Percentiles rank a stretch among this genome's conserved stretches.
Conservation (phyloP, 352 stramenopile genomes). For the Globisporangium parvum region DNA sequence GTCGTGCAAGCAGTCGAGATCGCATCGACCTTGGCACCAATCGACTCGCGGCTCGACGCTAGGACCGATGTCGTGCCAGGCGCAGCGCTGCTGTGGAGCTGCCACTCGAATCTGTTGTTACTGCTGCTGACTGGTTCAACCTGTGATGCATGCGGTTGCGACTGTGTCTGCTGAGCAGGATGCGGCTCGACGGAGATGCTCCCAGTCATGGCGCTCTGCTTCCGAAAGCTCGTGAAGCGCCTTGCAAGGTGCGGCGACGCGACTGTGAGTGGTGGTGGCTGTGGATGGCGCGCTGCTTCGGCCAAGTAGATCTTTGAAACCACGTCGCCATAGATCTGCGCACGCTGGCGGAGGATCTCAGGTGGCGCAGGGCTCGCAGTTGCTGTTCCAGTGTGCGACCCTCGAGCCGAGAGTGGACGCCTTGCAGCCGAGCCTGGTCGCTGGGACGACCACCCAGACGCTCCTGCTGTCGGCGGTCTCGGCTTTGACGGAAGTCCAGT, state of each 20-base stretch:
- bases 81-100: slow-evolving; percentile 1
- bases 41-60: background rate
- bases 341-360: slow-evolving; percentile 35
- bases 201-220: slow-evolving; percentile 5
- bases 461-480: slow-evolving; percentile 1
- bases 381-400: background rate
- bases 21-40: slow-evolving; percentile 4
- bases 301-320: slow-evolving; percentile 40
- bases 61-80: background rate
- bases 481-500: slow-evolving; percentile 5
- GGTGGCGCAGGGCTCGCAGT: slow-evolving; percentile 8
- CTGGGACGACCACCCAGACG: background rate
- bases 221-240: slow-evolving; percentile 24
- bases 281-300: slow-evolving; percentile 8
- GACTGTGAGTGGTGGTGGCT: background rate
- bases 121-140: background rate
- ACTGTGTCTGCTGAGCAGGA: background rate
- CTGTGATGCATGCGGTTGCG: background rate
- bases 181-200: background rate
- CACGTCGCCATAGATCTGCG: slow-evolving; percentile 43
- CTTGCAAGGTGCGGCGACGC: slow-evolving; percentile 14
- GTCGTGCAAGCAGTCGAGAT: slow-evolving; percentile 32
- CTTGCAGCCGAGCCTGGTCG: slow-evolving; percentile 1
- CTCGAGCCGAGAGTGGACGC: slow-evolving; percentile 24
- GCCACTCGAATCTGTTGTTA: slow-evolving; percentile 4